Base-by-base conservation (phyloP, 148 eudicot species). In the Cornus suecica region DNA sequence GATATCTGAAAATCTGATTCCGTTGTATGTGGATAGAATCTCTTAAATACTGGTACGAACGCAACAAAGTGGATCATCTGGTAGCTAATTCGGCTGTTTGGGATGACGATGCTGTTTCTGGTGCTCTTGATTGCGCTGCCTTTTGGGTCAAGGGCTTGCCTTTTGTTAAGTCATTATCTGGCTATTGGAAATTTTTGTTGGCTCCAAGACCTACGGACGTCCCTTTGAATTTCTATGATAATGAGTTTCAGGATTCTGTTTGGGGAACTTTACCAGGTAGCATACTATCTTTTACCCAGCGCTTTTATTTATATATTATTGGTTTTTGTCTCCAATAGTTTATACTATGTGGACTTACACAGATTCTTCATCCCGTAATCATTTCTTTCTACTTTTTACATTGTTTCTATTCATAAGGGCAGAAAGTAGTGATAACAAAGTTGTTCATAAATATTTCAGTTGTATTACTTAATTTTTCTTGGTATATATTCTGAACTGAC, bases 241-340 rank as follows among this genome's bases (percentile, higher is more conserved):
- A 69, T 78, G 88, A 81, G 42, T 92, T 90, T 79, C 83, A 85
- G 79, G 99, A 94, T 80, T 85, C 91, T 80, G 69, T 87, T 52
- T 94, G 99, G 99, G 87, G 84, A 82, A 84, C 83, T 51, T 81
- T 92, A 82, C 99, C 99, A 71, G 99, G 99, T 94, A 72, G 71
- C 37, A 37, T n/a, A 14, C 48, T 14, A 15, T 74, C 3, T 18
- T 54, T 65, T 10, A 1, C 42, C 42, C 42, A 6, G 6, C 15
- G 15, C 58, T 37, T 76, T 26, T 30, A 29, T 15, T 3, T 15
- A 14, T 24, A 60, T 18, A 66, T 23, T 66, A 5, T 60, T 8
- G 16, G 41, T 32, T 73, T 65, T 18, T 60, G 30, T 77, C 65
- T 74, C 30, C 29, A 25, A 48, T 41, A 14, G 15, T 14, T 26